Evolutionary conservation across 2,329 filamentous ascomycete species (phyloP), one percentile per base, ranked within the genome.

Genomic region (Verruconis gallopava): DNA sequence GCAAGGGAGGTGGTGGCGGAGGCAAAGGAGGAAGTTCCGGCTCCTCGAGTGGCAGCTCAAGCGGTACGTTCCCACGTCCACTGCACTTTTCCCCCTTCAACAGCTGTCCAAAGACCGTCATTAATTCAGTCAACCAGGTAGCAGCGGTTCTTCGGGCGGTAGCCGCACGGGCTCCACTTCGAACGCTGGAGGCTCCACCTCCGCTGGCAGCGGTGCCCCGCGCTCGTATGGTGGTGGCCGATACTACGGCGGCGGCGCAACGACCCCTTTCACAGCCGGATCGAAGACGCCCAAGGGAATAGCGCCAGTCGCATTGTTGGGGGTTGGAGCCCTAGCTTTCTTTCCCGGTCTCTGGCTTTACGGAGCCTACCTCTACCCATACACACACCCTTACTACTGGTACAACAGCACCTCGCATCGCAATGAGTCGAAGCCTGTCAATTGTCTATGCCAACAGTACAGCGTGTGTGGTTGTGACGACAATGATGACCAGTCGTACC

Each of bases 391-490:
- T n/a, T 78, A 77, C 58, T 50, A 55, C 4, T 65, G 66, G 55
- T 56, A 62, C 54, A 75, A 72, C 50, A 49, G 52, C 22, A 66
- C 62, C 4, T 54, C 47, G 45, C 32, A 46, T 21, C 55, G 65
- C 33, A 77, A 74, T 65, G 71, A 77, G 65, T 74, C 66, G 5
- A 68, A 74, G 45, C 70, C 73, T 0, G 73, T 82, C 1, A 55
- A 62, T 3, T 85, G 80, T 53, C 58, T 74, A 19, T 85, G 80
- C 59, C 68, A 70, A 46, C 51, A 68, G 44, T 69, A 70, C 49
- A 57, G 54, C 14, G 63, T 65, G 14, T 86, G 81, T 52, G 72
- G 75, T 4, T 86, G 81, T 54, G 81, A 88, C 46, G 76, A 82
- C 43, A 79, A 77, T 50, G 66, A 69, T 44, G 66, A 75, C 49